Conservation (phyloP, 2,329 filamentous ascomycete genomes). For the Colletotrichum theobromicola region DNA sequence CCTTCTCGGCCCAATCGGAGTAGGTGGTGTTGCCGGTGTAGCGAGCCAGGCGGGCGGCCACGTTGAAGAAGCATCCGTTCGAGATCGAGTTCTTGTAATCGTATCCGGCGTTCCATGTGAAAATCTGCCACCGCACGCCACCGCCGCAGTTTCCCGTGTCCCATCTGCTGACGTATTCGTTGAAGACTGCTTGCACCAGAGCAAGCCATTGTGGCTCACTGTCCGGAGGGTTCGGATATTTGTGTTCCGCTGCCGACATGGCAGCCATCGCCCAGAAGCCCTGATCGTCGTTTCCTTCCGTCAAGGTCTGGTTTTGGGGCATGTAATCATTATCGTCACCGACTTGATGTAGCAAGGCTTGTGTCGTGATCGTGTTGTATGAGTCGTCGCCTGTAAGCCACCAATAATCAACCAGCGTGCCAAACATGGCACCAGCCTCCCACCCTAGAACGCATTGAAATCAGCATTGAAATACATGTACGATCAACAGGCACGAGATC, state of each 20-base stretch:
- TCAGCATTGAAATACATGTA: constrained; percentile 41
- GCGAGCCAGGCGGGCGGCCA: constrained; percentile 73
- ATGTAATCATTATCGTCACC: constrained; percentile 66
- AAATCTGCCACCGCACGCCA: constrained; percentile 87
- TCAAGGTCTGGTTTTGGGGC: constrained; percentile 68
- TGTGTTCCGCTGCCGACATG: constrained; percentile 78
- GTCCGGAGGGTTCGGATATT: constrained; percentile 70
- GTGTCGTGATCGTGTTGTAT: constrained; percentile 64
- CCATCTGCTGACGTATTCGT: constrained; percentile 78
- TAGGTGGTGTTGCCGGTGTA: constrained; percentile 85
- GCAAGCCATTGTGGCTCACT: constrained; percentile 76
- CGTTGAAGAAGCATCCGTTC: constrained; percentile 73
- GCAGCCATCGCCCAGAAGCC: constrained; percentile 85
- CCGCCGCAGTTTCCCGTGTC: constrained; percentile 70
- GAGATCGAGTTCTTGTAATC: constrained; percentile 73
- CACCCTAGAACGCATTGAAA: constrained; percentile 56
- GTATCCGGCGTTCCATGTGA: constrained; percentile 75
- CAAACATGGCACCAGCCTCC: constrained; percentile 76
- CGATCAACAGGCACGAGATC: constrained; percentile 20
- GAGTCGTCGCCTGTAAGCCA: constrained; percentile 70
- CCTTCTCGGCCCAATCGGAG: constrained; percentile 72
- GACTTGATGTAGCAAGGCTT: constrained; percentile 66
- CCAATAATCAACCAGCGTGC: constrained; percentile 76
- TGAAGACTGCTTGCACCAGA: constrained; percentile 79
- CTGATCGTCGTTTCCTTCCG: constrained; percentile 75